Evolutionary conservation across 2,329 filamentous ascomycete species (phyloP).

Genomic region (Lasiodiplodia sp.): DNA sequence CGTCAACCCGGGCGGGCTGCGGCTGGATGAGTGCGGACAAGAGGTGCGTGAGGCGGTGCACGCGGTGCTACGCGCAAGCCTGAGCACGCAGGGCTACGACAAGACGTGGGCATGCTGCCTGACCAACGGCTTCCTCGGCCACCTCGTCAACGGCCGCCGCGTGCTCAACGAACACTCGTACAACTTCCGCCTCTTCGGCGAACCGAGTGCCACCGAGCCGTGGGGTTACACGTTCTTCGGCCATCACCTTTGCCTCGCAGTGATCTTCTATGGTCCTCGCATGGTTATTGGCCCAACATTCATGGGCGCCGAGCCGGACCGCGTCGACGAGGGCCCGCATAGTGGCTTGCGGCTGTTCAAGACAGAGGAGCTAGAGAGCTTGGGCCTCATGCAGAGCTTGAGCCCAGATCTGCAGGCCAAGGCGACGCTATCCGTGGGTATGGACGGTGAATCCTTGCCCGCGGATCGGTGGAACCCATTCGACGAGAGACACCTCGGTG

Average conservation of each 20-base stretch:
- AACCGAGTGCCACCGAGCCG: constrained; percentile 48
- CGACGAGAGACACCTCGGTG: constrained; percentile 79
- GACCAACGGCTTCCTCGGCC: constrained; percentile 77
- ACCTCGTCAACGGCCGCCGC: constrained; percentile 66
- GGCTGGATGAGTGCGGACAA: constrained; percentile 22
- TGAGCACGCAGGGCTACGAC: constrained; percentile 74
- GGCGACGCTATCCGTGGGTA: constrained; percentile 59
- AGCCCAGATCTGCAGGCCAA: constrained; percentile 52
- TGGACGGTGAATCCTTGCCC: constrained; percentile 41
- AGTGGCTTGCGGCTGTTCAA: constrained; percentile 71
- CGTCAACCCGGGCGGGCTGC: constrained; percentile 31
- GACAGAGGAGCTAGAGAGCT: constrained; percentile 67
- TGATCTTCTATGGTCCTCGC: constrained; percentile 70
- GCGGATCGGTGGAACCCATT: constrained; percentile 78
- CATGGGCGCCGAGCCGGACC: constrained; percentile 80
- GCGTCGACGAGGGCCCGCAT: constrained; percentile 71
- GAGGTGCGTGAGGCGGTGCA: constrained; percentile 44
- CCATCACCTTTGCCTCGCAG: constrained; percentile 77
- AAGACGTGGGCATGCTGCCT: constrained; percentile 62
- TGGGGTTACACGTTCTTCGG: constrained; percentile 82
- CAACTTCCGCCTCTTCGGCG: constrained; percentile 76
- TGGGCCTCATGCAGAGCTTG: constrained; percentile 74
- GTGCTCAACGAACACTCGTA: constrained; percentile 80
- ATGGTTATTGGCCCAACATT: constrained; percentile 78
- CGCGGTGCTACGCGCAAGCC: constrained; percentile 61